phyloP scores from a whole-genome alignment of 495 filamentous ascomycete genomes.

The Penicillium bovifimosum region DNA sequence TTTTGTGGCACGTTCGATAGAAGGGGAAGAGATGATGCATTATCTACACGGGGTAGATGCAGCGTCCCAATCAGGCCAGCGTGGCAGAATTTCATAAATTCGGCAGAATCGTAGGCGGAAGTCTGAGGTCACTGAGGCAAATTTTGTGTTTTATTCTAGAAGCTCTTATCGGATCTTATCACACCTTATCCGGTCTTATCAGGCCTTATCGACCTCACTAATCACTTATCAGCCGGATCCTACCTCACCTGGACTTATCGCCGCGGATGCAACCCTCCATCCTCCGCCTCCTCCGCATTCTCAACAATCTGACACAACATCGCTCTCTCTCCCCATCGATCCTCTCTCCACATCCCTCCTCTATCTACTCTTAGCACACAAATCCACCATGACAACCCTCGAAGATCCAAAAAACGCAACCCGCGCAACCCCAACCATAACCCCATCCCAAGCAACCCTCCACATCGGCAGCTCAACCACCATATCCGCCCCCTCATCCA shows the following conservation, averaged over 20 bases:
- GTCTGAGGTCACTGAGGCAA: too few species aligned
- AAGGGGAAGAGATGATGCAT: too few species aligned
- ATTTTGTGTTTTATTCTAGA: background rate
- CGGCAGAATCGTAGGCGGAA: too few species aligned
- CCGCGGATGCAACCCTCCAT: constrained; percentile 5
- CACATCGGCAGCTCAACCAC: constrained; percentile 31
- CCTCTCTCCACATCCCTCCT: too few species aligned
- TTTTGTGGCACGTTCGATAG: too few species aligned
- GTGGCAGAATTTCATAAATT: too few species aligned
- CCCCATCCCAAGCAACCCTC: constrained; percentile 23
- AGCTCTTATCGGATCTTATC: background rate
- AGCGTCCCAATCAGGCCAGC: too few species aligned
- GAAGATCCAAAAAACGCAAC: constrained; percentile 19
- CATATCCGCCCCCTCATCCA: constrained; percentile 28
- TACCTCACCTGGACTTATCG: background rate
- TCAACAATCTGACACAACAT: background rate
- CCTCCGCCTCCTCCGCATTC: background rate
- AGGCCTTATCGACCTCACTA: too few species aligned
- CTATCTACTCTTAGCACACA: too few species aligned
- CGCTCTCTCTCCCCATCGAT: too few species aligned
- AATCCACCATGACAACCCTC: constrained; percentile 12
- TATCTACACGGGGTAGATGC: too few species aligned
- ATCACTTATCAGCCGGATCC: too few species aligned
- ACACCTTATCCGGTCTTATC: background rate
- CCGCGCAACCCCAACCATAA: constrained; percentile 33